Conservation (phyloP, 768 basidiomycete species). For the Sarcodon sp. region DNA sequence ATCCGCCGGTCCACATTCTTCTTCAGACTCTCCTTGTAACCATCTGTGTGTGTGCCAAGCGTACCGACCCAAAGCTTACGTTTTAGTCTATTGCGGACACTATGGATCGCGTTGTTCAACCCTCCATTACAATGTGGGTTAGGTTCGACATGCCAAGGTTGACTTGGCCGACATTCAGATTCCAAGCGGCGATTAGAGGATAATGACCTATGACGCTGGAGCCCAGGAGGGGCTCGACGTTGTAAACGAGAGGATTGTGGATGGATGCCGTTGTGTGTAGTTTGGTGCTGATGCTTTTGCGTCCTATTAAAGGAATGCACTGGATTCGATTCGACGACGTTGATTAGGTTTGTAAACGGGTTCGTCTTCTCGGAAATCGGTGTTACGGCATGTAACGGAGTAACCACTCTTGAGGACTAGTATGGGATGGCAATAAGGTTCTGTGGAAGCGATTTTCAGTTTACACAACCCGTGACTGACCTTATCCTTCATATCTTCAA, state of each 20-base stretch:
- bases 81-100: constrained; percentile 41
- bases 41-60: constrained; percentile 59
- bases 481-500: constrained; percentile 67
- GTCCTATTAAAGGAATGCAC: constrained; percentile 1
- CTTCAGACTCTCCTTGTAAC: constrained; percentile 41
- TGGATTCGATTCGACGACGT: not conserved
- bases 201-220: constrained; percentile 3
- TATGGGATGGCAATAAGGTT: not conserved
- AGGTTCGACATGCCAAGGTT: constrained; percentile 33
- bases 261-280: constrained; percentile 25
- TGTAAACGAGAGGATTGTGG: constrained; percentile 13
- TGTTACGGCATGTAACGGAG: not conserved
- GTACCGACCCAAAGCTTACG: constrained; percentile 58
- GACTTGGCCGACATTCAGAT: constrained; percentile 15
- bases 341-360: constrained; percentile 1
- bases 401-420: not conserved
- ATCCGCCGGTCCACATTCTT: constrained; percentile 41
- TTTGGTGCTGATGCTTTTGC: constrained; percentile 32
- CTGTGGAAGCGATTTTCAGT: not conserved
- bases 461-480: constrained; percentile 16
- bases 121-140: constrained; percentile 77
- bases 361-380: constrained; percentile 2
- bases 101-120: constrained; percentile 65
- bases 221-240: constrained; percentile 8
- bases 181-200: constrained; percentile 8